Base-by-base conservation (phyloP, 2,329 filamentous ascomycete species). In the Cordyceps cateniannulata region DNA sequence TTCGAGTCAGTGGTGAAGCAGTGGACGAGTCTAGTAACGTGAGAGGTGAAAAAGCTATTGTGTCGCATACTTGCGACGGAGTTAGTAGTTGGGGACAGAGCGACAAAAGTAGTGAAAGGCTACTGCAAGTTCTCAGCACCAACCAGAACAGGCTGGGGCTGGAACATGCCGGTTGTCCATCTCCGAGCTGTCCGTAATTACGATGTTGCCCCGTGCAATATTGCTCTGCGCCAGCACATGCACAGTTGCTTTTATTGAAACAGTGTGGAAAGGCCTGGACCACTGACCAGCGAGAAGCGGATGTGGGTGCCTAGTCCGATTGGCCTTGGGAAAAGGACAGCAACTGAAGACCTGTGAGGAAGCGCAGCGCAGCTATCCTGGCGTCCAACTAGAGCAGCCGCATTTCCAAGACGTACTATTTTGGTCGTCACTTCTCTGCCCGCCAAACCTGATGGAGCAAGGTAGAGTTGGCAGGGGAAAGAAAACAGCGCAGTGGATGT, bases 101-200 rank as follows among this genome's bases (percentile, higher is more conserved):
- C n/a, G n/a, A n/a, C n/a, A n/a, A n/a, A 32, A 32, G 29, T 32
- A 32, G 29, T 4, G 12, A 32, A 32, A 32, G 8, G 29, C 29
- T 32, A 32, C n/a, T n/a, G 29, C 8, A 10, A 32, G 29, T 32
- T 32, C 8, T n/a, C n/a, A 35, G 29, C 29, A 35, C 12, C 18
- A n/a, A 18, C 7, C n/a, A 45, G n/a, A 18, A 9, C 32, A 25
- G 45, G 18, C 35, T 59, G 45, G 35, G 44, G 18, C 32, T 32
- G 12, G 44, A 40, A 40, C 29, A 27, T 29, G n/a, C 55, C 45
- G 55, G 35, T 32, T 16, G 32, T 59, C 49, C 56, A 52, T 45
- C 38, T 52, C 48, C 56, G 56, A 59, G 48, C 20, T 32, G 35
- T 12, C 56, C 56, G 56, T 59, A 59, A 59, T 45, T 59, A 59